Evolutionary conservation across 495 filamentous ascomycete species (phyloP).

Genomic region (Trichodelitschia bisporula): DNA sequence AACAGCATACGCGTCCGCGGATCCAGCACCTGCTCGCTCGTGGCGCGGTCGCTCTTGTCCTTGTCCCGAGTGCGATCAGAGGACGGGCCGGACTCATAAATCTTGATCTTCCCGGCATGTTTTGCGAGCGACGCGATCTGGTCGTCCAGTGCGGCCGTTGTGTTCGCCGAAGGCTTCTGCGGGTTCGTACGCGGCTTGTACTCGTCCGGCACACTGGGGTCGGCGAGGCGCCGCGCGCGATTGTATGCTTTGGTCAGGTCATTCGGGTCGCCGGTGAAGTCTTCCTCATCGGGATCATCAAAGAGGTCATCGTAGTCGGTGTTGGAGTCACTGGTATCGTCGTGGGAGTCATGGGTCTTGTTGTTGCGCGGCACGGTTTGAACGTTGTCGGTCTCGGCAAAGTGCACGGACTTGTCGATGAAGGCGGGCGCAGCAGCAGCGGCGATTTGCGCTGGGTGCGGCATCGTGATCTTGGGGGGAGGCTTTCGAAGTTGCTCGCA

Average conservation of each 20-base stretch:
- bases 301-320: slow-evolving; percentile 34
- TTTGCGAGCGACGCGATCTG: slow-evolving; percentile 60
- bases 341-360: too few species aligned
- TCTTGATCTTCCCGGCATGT: slow-evolving; percentile 71
- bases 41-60: slow-evolving; percentile 83
- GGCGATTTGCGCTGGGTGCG: too few species aligned
- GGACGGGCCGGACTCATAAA: slow-evolving; percentile 39
- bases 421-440: too few species aligned
- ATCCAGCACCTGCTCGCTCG: slow-evolving; percentile 80
- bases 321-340: too few species aligned
- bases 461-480: too few species aligned
- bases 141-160: slow-evolving; percentile 55
- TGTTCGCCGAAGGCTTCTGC: slow-evolving; percentile 66
- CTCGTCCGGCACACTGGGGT: slow-evolving; percentile 27
- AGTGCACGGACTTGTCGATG: too few species aligned
- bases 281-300: slow-evolving; percentile 25
- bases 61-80: slow-evolving; percentile 20
- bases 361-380: too few species aligned
- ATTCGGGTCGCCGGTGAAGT: slow-evolving; percentile 29
- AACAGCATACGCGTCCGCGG: slow-evolving; percentile 85
- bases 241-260: slow-evolving; percentile 85
- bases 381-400: too few species aligned
- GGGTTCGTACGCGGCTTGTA: slow-evolving; percentile 48
- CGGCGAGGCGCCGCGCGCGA: slow-evolving; percentile 42
- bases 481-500: too few species aligned